Conservation (phyloP, 2,329 filamentous ascomycete species). For the Rhytidhysteron rufulum region DNA sequence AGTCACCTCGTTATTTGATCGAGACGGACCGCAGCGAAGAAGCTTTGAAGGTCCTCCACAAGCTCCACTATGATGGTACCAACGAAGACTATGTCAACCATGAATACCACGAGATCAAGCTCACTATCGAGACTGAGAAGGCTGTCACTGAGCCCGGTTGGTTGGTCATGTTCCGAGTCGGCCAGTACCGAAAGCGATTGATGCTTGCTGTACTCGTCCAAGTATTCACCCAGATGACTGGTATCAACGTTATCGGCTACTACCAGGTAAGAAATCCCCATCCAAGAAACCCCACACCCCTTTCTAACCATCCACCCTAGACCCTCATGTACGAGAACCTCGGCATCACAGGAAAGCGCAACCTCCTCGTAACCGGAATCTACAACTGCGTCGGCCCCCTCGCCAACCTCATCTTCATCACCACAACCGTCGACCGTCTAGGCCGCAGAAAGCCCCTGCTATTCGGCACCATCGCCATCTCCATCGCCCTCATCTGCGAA, state of each 20-base stretch:
- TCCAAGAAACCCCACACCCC: too few species aligned
- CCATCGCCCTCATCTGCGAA: constrained; percentile 57
- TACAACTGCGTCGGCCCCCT: constrained; percentile 59
- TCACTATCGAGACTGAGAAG: constrained; percentile 59
- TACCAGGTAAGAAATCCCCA: too few species aligned
- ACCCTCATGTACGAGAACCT: constrained; percentile 57
- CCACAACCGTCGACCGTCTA: constrained; percentile 53
- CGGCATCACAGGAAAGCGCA: constrained; percentile 53
- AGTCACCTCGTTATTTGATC: constrained; percentile 34
- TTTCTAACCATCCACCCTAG: too few species aligned
- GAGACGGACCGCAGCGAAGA: constrained; percentile 54
- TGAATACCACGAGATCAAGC: constrained; percentile 59
- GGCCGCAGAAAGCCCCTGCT: constrained; percentile 50
- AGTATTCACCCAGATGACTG: constrained; percentile 63
- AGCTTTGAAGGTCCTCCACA: constrained; percentile 42
- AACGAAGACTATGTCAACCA: constrained; percentile 57
- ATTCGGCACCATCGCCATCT: constrained; percentile 52
- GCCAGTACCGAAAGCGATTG: constrained; percentile 59
- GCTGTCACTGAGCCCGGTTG: constrained; percentile 52
- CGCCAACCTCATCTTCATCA: constrained; percentile 58
- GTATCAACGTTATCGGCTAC: constrained; percentile 57
- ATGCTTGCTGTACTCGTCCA: constrained; percentile 60
- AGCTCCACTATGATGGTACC: constrained; percentile 52
- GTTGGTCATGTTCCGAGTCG: constrained; percentile 55
- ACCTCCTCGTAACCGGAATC: constrained; percentile 55